Evolutionary conservation across 2,329 filamentous ascomycete species (phyloP), one percentile per base, ranked within the genome.

Genomic region (Grosmannia clavigera): DNA sequence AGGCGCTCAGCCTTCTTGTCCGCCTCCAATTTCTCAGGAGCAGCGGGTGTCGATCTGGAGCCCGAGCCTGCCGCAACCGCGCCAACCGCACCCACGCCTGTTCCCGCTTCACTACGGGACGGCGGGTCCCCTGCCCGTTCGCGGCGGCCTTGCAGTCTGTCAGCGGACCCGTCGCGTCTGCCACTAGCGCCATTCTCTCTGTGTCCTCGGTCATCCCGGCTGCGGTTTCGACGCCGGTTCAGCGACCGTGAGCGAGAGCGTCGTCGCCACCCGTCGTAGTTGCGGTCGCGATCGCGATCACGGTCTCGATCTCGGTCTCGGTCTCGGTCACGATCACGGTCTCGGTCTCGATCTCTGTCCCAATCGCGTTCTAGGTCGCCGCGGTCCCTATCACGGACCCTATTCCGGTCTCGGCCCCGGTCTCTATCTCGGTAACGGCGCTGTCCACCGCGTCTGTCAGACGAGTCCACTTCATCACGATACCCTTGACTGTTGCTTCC

Each of bases 1-100:
- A 91, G 78, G 64, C 88, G 80, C 71, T 92, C 88, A 57, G 86
- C 87, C 71, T 92, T 90, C 69, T 88, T 90, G 57, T 90, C 85
- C 63, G 83, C 82, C 67, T 90, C 88, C 35, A 82, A 78, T 67
- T 84, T 84, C 22, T 73, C 73, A 53, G 76, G 16, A 16, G 51
- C 31, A 10, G 14, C 51, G 4, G 31, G n/a, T 16, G 53, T 16
- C 9, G 19, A n/a, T 6, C 40, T 55, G n/a, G 3, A 2, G 46
- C 19, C n/a, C 16, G 35, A 19, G 27, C 4, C 16, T 25, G 16
- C 33, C 22, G n/a, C 10, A 29, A 43, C 10, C 9, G 46, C 14
- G 25, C 19, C 29, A n/a, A 31, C 25, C 7, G 43, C 43, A 46
- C 43, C 43, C 2, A 19, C 40, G 5, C 40, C 40, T 16, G 40